Conservation (phyloP, 2,329 filamentous ascomycete genomes). For the Celoporthe dispersa region DNA sequence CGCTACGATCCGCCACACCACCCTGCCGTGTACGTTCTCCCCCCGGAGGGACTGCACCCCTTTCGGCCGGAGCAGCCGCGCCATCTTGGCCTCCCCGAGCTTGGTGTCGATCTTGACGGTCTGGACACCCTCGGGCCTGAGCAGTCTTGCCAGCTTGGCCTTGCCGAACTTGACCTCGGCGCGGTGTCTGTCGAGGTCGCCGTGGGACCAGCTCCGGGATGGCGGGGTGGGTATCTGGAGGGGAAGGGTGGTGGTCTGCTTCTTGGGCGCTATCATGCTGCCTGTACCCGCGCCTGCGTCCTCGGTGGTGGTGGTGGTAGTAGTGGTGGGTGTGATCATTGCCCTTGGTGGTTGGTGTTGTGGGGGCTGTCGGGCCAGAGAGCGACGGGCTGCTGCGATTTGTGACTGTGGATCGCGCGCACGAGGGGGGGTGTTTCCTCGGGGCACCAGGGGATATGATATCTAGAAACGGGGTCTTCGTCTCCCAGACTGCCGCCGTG, state of each 20-base stretch:
- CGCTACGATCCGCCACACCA: constrained; percentile 11
- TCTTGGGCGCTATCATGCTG: neutral
- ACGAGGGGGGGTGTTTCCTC: neutral
- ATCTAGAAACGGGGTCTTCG: neutral
- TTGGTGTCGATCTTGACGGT: constrained; percentile 11
- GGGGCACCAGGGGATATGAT: neutral
- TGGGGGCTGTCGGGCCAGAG: no score
- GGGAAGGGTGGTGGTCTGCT: neutral
- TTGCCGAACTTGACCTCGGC: constrained; percentile 12
- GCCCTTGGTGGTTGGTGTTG: neutral
- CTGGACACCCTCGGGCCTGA: neutral
- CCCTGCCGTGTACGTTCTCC: constrained; percentile 1
- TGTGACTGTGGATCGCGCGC: neutral
- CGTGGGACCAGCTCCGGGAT: neutral
- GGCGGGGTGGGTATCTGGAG: neutral
- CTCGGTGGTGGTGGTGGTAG: neutral
- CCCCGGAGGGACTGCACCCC: neutral
- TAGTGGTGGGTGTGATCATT: neutral
- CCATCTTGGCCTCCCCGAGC: constrained; percentile 17
- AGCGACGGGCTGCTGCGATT: neutral
- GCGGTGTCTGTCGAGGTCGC: constrained; percentile 12
- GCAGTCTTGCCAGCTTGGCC: constrained; percentile 5
- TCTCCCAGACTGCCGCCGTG: neutral
- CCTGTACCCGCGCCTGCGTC: neutral
- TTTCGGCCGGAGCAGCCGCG: neutral